Evolutionary conservation across 345 rosid genomes (phyloP), one percentile per base, ranked within the genome.

Genomic region (Citrus cavaleriei): DNA sequence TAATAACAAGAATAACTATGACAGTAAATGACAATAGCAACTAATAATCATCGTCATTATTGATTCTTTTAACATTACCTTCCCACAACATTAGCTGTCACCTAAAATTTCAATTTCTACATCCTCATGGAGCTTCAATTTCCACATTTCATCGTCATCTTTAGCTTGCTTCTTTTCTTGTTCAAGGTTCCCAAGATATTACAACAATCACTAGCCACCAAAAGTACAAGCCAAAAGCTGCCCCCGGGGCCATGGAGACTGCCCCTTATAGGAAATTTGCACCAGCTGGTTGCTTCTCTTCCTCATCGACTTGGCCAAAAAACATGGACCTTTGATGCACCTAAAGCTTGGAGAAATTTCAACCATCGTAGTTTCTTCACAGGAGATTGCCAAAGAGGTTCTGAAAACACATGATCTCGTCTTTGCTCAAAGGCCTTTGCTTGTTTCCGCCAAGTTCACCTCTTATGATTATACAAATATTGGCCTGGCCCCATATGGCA

Each of bases 241-340:
- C 80, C 80, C n/a, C 80, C 85, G 10, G 86, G 86, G 24, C 88
- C 86, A 12, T 62, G 57, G 66, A 75, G 59, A 77, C 63, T 83
- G 4, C 84, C 86, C 30, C 21, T 83, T 65, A 18, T 85, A 13
- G 84, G 88, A 46, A 83, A 81, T 80, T 38, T 80, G 64, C 84
- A 80, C 76, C 84, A 75, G 71, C 78, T 81, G 1, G 18, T 79
- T 22, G 70, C 76, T n/a, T 70, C 78, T 12, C 25, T 0, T 54
- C 81, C 80, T 1, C 88, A 83, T 57, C 75, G 73, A 67, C 32
- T 32, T 82, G 62, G 70, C 88, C 34, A 49, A 60, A n/a, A 34
- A 82, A 70, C 59, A 80, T 61, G 88, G 87, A 16, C 74, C 78
- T 40, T 64, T 80, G 46, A 80, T 83, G 85, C 82, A 73, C 77